Evolutionary conservation across 257 asterid genomes (phyloP), one percentile per base, ranked within the genome.

Genomic region (Salvia rosmarinus): DNA sequence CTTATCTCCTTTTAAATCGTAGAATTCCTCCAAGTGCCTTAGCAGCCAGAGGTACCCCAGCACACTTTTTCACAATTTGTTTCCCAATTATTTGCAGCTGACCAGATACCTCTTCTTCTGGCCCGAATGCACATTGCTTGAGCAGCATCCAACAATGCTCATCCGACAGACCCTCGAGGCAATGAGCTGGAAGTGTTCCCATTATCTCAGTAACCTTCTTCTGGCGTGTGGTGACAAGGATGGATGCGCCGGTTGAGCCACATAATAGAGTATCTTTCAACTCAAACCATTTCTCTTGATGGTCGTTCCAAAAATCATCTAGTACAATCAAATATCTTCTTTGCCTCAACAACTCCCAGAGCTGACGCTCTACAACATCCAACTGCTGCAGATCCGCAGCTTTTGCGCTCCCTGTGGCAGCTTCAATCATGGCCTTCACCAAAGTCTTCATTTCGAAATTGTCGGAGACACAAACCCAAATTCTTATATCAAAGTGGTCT

Each of bases 281-380:
- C 9, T 6, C 50, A 19, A 5, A 10, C 88, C 86, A 84, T 46
- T 75, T 66, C 3, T 75, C 76, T 44, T 64, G 82, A 4, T 78
- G 25, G 0, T 69, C 80, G n/a, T 81, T 68, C 85, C 85, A 83
- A 0, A 83, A 83, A 75, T 83, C 84, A 54, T 80, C 83, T 23
- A 79, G 30, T 25, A 25, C 30, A 25, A 25, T 25, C 30, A 25
- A 3, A 25, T 25, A 25, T 25, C 30, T 25, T 12, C n/a, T 78
- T 7, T 67, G 65, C 16, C 47, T 46, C 58, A 80, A 6, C 65
- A 68, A 64, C 34, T 83, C 51, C 10, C 3, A 21, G 5, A 82
- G 79, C 16, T 64, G 32, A 2, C 71, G 47, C 5, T 68, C 78
- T 20, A 73, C 16, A 2, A 79, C 9, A 71, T 71, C 84, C 54